Conservation (phyloP, 2,329 filamentous ascomycete genomes). For the Scedosporium minutisporum region DNA sequence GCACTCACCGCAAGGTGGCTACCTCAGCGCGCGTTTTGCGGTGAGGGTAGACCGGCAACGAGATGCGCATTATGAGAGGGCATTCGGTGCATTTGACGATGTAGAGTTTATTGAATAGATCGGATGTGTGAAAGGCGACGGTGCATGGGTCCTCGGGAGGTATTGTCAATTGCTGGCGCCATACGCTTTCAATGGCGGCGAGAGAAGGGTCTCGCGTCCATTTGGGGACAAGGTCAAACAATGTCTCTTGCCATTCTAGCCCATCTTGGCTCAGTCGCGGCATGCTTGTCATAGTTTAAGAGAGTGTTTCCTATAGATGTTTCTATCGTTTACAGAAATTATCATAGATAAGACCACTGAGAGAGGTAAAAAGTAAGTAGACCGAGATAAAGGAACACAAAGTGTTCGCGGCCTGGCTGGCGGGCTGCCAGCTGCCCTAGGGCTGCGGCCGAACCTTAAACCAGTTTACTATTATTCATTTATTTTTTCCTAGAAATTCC, state of each 20-base stretch:
- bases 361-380: too few species aligned
- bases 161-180: constrained; percentile 9
- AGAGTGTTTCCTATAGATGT: too few species aligned
- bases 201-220: constrained; percentile 12
- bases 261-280: not conserved
- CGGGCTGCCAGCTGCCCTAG: too few species aligned
- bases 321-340: too few species aligned
- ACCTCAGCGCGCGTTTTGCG: constrained; percentile 28
- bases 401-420: too few species aligned
- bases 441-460: too few species aligned
- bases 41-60: constrained; percentile 24
- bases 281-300: not conserved
- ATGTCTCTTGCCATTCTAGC: constrained; percentile 9
- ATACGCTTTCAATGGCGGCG: constrained; percentile 10
- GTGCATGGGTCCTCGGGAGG: constrained; percentile 8
- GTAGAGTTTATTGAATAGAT: constrained; percentile 16
- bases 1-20: constrained; percentile 24
- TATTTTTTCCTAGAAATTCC: too few species aligned
- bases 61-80: constrained; percentile 20
- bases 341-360: too few species aligned
- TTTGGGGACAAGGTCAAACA: constrained; percentile 5
- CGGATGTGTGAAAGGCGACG: constrained; percentile 10
- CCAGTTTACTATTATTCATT: too few species aligned
- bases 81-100: constrained; percentile 8
- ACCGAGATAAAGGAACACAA: too few species aligned